A percentile compares a stretch with the other conserved stretches of the same genome.
Evolutionary conservation across 2,329 filamentous ascomycete genomes (phyloP).

Genomic region (Hirsutella thompsonii): DNA sequence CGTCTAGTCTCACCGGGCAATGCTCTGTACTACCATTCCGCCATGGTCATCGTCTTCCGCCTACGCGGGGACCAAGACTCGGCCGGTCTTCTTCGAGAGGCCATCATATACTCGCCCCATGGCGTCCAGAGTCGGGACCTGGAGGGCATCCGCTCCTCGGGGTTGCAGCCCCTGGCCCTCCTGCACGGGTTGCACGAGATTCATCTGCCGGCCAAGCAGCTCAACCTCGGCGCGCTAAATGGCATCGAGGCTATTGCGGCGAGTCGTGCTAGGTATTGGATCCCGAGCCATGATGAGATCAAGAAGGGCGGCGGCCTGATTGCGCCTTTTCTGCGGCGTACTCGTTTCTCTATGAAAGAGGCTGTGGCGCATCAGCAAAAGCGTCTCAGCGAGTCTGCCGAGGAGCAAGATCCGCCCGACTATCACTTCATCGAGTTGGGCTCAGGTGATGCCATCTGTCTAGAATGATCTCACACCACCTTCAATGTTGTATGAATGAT

Average conservation of each 20-base stretch:
- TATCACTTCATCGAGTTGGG: conserved; percentile 37
- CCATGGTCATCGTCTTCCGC: conserved; percentile 43
- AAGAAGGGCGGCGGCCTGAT: conserved; percentile 47
- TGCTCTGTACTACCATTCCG: conserved; percentile 47
- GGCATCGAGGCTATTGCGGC: conserved; percentile 41
- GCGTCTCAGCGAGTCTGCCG: conserved; percentile 3
- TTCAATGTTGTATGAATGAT: no score
- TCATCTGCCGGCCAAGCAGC: conserved; percentile 35
- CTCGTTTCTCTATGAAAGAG: conserved; percentile 28
- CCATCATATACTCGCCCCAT: conserved; percentile 52
- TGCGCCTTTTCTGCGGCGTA: conserved; percentile 33
- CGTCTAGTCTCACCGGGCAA: conserved; percentile 40
- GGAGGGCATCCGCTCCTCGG: conserved; percentile 22
- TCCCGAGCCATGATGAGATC: conserved; percentile 52
- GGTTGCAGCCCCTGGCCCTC: conserved; percentile 41
- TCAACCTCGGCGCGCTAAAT: conserved; percentile 52
- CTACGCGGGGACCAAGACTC: conserved; percentile 4
- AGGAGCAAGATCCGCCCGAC: conserved; percentile 17
- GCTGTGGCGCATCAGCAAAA: conserved; percentile 24
- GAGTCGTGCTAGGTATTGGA: conserved; percentile 46
- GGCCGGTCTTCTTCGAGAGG: conserved; percentile 26
- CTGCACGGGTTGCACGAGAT: conserved; percentile 54
- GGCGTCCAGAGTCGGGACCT: conserved; percentile 39
- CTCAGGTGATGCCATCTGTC: conserved; percentile 41
- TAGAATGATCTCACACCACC: no score